Evolutionary conservation across 805 yeast genomes (phyloP).

Genomic region (Wickerhamomyces alni): DNA sequence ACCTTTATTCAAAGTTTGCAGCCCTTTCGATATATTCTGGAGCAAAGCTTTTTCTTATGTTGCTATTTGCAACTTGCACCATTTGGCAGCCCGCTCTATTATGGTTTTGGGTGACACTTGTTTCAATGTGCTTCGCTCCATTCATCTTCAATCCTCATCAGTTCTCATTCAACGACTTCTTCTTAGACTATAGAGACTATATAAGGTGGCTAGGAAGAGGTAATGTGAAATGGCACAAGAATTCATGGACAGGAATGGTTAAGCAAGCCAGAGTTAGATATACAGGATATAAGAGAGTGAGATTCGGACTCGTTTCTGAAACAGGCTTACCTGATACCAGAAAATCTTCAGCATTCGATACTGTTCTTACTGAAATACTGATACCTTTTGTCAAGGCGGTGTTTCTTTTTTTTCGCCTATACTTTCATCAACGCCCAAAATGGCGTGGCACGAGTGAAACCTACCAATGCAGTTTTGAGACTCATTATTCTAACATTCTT

Average conservation of each 20-base stretch:
- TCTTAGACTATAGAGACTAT: constrained; percentile 57
- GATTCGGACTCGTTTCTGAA: constrained; percentile 62
- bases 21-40: constrained; percentile 76
- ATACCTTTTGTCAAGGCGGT: constrained; percentile 68
- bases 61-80: constrained; percentile 69
- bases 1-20: constrained; percentile 72
- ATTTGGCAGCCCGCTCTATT: constrained; percentile 75
- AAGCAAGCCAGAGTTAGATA: constrained; percentile 79
- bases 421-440: constrained; percentile 81
- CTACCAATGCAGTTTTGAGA: constrained; percentile 57
- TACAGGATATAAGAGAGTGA: constrained; percentile 83
- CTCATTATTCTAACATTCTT: constrained; percentile 44
- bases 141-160: constrained; percentile 76
- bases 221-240: constrained; percentile 54
- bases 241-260: constrained; percentile 77
- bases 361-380: constrained; percentile 73
- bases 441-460: constrained; percentile 53
- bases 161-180: constrained; percentile 61
- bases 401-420: constrained; percentile 65
- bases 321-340: constrained; percentile 54
- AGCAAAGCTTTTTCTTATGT: constrained; percentile 56
- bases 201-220: constrained; percentile 81
- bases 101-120: constrained; percentile 70
- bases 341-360: constrained; percentile 72
- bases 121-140: constrained; percentile 65